A percentile compares a stretch with the other conserved stretches of the same genome.
Evolutionary conservation across 1,284 basidiomycete genomes (phyloP).

Genomic region (Inonotus obliquus): DNA sequence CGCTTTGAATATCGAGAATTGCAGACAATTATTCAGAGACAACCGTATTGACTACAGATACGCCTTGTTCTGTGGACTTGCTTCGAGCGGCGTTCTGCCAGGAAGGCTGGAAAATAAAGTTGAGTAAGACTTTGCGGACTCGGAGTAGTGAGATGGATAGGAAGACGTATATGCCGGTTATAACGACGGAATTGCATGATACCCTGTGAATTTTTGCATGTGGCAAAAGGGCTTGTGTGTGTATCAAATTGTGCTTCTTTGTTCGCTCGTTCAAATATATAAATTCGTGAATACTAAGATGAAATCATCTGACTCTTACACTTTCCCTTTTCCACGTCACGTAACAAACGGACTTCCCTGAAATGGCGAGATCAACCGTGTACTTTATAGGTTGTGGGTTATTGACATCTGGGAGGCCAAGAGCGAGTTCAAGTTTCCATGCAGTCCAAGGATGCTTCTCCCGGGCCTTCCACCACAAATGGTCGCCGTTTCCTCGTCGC

Average conservation of each 20-base stretch:
- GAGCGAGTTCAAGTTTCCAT: neutral
- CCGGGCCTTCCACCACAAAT: neutral
- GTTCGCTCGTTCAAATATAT: no score
- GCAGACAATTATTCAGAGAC: constrained; percentile 19
- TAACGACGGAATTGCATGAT: no score
- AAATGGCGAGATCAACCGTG: neutral
- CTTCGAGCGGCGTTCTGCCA: constrained; percentile 45
- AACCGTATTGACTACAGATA: constrained; percentile 32
- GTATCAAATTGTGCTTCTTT: no score
- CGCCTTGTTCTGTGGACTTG: constrained; percentile 28
- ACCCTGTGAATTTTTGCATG: no score
- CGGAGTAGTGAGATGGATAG: no score
- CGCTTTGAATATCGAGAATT: neutral
- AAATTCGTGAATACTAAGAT: no score
- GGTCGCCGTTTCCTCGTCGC: neutral
- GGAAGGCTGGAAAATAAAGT: no score
- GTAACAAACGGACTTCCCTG: neutral
- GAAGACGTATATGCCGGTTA: no score
- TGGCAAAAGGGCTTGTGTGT: no score
- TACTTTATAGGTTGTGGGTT: neutral
- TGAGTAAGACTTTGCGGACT: no score
- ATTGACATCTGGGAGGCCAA: neutral
- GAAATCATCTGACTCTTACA: no score
- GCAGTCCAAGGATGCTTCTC: neutral
- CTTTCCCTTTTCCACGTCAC: no score